Evolutionary conservation across 768 basidiomycete species (phyloP), one percentile per base, ranked within the genome.

Genomic region (Calvatia gigantea): DNA sequence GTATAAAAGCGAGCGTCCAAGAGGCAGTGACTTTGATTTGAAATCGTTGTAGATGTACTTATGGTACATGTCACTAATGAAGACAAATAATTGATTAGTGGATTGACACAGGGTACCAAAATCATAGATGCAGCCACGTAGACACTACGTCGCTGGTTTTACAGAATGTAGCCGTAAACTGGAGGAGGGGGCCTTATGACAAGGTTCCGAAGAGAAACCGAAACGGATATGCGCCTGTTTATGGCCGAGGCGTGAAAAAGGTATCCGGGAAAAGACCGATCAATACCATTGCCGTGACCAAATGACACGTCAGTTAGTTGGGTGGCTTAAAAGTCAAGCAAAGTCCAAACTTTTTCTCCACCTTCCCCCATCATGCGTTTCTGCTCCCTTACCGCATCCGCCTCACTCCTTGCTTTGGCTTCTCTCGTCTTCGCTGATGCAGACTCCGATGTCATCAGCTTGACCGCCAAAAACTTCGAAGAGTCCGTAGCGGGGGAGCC

Each of bases 371-470:
- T 68, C 64, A 91, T 91, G 90, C 87, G 88, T 73, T 70, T 87
- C 70, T 73, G 77, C 42, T 69, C 84, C 25, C 70, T 80, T 35
- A 70, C 79, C 52, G 73, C 81, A 39, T 75, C 83, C 52, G 76
- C 76, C 27, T 81, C 81, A 58, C 71, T 83, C 54, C 68, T 87
- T 57, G 78, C 75, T 48, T 66, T 77, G 38, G 74, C 77, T 55
- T 73, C 85, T 50, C 65, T 78, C 67, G 82, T 77, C 61, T 64
- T 75, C 55, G 85, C 82, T 53, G 83, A 82, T 37, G 75, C 69
- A 11, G 75, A 82, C 25, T 89, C 89, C 2, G 96, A 98, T 70
- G 95, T 99, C 60, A 59, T 94, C 45, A 86, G 76, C 68, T 75
- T 98, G 58, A 91, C 84, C 27, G 70, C 84, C 39, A 70, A 76